Percentiles rank a stretch among this genome's conserved stretches.
Evolutionary conservation across 2,329 filamentous ascomycete genomes (phyloP).

Genomic region (Fusarium haematococcum): DNA sequence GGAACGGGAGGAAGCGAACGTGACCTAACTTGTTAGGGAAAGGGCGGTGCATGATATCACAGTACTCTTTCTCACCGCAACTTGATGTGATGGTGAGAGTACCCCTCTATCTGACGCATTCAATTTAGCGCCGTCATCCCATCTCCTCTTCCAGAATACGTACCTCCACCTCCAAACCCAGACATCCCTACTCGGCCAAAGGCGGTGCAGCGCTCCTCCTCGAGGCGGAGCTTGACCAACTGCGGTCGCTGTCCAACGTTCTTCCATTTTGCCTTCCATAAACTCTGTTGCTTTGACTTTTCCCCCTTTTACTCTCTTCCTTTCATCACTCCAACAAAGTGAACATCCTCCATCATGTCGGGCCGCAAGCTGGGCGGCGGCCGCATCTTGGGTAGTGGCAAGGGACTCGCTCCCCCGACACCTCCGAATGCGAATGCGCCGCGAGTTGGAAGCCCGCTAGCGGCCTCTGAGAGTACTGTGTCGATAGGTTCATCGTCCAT

Average conservation of each 20-base stretch:
- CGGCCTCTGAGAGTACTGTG: slow-evolving; percentile 76
- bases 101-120: slow-evolving; percentile 29
- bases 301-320: not conserved
- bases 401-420: slow-evolving; percentile 77
- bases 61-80: slow-evolving; percentile 17
- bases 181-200: slow-evolving; percentile 14
- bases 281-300: not conserved
- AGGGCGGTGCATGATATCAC: slow-evolving; percentile 20
- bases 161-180: slow-evolving; percentile 24
- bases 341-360: slow-evolving; percentile 69
- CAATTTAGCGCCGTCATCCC: slow-evolving; percentile 15
- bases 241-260: slow-evolving; percentile 46
- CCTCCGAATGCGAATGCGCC: slow-evolving; percentile 54
- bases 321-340: not conserved
- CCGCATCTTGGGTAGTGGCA: slow-evolving; percentile 88
- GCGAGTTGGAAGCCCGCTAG: slow-evolving; percentile 62
- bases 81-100: not conserved
- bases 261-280: slow-evolving; percentile 24
- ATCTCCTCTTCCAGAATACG: slow-evolving; percentile 22
- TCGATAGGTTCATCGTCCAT: slow-evolving; percentile 79
- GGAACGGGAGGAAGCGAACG: slow-evolving; percentile 38
- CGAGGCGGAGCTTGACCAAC: slow-evolving; percentile 50
- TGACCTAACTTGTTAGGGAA: slow-evolving; percentile 21
- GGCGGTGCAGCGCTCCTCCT: slow-evolving; percentile 46
- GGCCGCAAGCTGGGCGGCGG: slow-evolving; percentile 90